Base-by-base conservation (phyloP, 73 alveolate species). In the Paramecium pentaurelia region DNA sequence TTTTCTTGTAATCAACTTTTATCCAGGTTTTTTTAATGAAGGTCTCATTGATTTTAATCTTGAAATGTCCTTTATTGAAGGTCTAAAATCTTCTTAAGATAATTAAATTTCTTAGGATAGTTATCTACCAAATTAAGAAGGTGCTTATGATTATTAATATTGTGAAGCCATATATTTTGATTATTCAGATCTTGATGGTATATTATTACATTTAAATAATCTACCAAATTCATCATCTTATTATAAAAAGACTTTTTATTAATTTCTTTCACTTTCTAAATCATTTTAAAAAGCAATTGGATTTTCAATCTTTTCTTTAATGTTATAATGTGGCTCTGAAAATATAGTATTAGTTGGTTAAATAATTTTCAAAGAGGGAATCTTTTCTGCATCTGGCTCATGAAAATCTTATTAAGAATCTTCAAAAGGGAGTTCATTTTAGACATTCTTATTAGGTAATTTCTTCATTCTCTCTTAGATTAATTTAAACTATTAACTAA, bases 111-210 rank as follows among this genome's bases (percentile, higher is more conserved):
- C 84, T n/a, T 64, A 32, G 3, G 84, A 64, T 28, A 64, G 28
- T 64, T 64, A 12, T 64, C 84, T 64, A 9, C 84, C 84, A 64
- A 64, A 64, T 64, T 64, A 64, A 32, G 84, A 64, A 8, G 84
- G 84, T 1, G 10, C 51, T 64, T 64, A 34, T 32, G 84, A 64
- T 28, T 64, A 64, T 64, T 8, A 16, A 64, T 34, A 64, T n/a
- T 64, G 49, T 25, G 84, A 64, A 8, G 28, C 49, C 22, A 32
- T 14, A 12, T 12, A 28, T 20, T 64, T 64, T 5, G 84, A 64
- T 64, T 64, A 64, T 64, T 64, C 84, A 32, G 84, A 64, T 32
- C 84, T 5, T 0, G 84, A 64, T 6, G 42, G 47, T 28, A 64
- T 34, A 0, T 64, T 64, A 4, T 30, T 32, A 32, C 54, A 25